These are phyloP conservation scores for Fraxinus nigra DNA, from an alignment of 305 asterid genomes.

Conservation along the genomic window DNA sequence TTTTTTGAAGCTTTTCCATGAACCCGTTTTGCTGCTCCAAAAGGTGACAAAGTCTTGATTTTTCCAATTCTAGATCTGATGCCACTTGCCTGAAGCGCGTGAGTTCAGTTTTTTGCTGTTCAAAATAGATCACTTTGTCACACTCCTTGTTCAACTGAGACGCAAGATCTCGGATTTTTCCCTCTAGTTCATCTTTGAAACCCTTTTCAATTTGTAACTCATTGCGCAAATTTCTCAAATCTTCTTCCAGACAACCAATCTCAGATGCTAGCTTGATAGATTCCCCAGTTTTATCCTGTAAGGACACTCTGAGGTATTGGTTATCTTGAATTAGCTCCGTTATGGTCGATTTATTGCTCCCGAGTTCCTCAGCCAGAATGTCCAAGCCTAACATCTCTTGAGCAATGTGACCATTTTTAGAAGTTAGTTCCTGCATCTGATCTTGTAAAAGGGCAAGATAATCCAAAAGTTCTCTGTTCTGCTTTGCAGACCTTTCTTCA, in stretches of 20 bases:
- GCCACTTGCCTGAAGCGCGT: slow-evolving; percentile 45
- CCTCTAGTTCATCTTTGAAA: slow-evolving; percentile 52
- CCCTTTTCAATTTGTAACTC: slow-evolving; percentile 51
- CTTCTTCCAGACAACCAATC: slow-evolving; percentile 47
- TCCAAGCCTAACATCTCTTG: slow-evolving; percentile 56
- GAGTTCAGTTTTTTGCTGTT: slow-evolving; percentile 56
- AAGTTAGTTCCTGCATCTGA: slow-evolving; percentile 61
- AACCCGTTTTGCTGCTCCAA: slow-evolving; percentile 43
- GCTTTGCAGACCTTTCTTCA: slow-evolving; percentile 50
- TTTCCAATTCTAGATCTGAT: slow-evolving; percentile 61
- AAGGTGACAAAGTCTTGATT: slow-evolving; percentile 47
- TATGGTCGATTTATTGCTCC: slow-evolving; percentile 43
- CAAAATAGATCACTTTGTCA: slow-evolving; percentile 35
- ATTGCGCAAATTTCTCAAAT: slow-evolving; percentile 42
- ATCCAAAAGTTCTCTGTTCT: slow-evolving; percentile 55
- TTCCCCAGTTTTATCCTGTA: slow-evolving; percentile 54
- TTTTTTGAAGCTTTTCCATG: slow-evolving; percentile 45
- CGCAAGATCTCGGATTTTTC: slow-evolving; percentile 51
- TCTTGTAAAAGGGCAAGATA: slow-evolving; percentile 63
- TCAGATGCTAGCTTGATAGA: slow-evolving; percentile 55
- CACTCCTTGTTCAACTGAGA: slow-evolving; percentile 36
- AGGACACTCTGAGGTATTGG: slow-evolving; percentile 44
- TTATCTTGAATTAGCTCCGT: slow-evolving; percentile 53
- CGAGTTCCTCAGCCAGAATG: slow-evolving; percentile 56
- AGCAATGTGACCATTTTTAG: slow-evolving; percentile 51